Evolutionary conservation across 305 asterid species (phyloP).

Genomic region (Solanum chacoense): DNA sequence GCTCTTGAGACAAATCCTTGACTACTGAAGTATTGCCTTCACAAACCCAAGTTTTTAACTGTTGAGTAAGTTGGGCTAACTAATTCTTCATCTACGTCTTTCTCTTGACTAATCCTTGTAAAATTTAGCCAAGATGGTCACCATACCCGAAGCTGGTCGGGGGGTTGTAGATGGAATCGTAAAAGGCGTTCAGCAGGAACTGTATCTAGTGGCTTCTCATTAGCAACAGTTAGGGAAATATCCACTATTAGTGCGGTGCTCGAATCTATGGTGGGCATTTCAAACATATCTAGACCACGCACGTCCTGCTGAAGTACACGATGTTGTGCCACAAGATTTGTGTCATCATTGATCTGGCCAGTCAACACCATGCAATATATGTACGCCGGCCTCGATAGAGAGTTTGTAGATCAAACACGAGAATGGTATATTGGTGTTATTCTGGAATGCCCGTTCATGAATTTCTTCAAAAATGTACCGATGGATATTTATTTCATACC

Average conservation of each 20-base stretch:
- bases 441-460: not conserved
- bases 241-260: not conserved
- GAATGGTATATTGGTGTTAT: not conserved
- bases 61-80: not conserved
- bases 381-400: no score
- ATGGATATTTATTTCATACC: not conserved
- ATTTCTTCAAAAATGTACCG: not conserved
- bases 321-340: not conserved
- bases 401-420: not conserved
- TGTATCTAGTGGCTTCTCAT: not conserved
- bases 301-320: not conserved
- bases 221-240: not conserved
- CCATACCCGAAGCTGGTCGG: no score
- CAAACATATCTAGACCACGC: not conserved
- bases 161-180: not conserved
- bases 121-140: no score
- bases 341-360: no score
- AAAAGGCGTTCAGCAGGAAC: not conserved
- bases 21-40: not conserved
- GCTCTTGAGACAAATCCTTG: not conserved
- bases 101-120: not conserved
- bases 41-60: not conserved
- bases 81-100: not conserved
- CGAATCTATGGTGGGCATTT: not conserved
- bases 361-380: no score